Evolutionary conservation across 2,329 filamentous ascomycete genomes (phyloP), one percentile per base, ranked within the genome.

Genomic region (Paraconiothyrium brasiliense): DNA sequence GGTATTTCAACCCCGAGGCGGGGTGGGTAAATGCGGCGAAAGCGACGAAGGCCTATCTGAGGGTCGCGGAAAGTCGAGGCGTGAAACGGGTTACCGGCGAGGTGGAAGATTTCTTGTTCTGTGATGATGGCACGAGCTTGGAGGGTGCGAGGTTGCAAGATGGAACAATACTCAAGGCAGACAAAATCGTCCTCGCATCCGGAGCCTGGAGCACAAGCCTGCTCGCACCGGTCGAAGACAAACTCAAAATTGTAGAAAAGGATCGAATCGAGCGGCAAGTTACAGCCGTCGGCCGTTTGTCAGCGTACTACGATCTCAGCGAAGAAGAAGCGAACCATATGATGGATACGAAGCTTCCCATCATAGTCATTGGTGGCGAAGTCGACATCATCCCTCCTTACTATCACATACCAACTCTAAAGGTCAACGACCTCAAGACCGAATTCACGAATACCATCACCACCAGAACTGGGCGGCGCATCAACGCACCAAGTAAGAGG

Each of bases 371-470:
- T 14, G 47, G 47, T 8, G 24, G 47, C 3, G 47, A 49, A n/a
- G 24, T 49, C 2, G 47, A 49, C 14, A 49, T 49, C 14, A 49
- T 49, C 14, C 47, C 24, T 1, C 47, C 47, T 10, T 32, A n/a
- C 47, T 34, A 32, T 13, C 47, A 32, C 16, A 49, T 32, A 10
- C 24, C 24, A 3, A 32, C 24, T 16, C 14, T 49, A 3, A 49
- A 49, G 47, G 47, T 49, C 14, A 49, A 49, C 30, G 47, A 49
- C 27, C 47, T 49, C 13, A 49, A n/a, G 13, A 49, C 47, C 24
- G 47, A 49, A 8, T 30, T 49, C 27, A 34, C 14, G 1, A 49
- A 49, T n/a, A 49, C 47, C 24, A 30, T 34, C 24, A 49, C 47
- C 27, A 49, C 47, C 14, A 1, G 13, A 10, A 1, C 24, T 9